These are phyloP conservation scores for Vinca minor DNA, from an alignment of 257 asterid genomes.

Conservation along the genomic window DNA sequence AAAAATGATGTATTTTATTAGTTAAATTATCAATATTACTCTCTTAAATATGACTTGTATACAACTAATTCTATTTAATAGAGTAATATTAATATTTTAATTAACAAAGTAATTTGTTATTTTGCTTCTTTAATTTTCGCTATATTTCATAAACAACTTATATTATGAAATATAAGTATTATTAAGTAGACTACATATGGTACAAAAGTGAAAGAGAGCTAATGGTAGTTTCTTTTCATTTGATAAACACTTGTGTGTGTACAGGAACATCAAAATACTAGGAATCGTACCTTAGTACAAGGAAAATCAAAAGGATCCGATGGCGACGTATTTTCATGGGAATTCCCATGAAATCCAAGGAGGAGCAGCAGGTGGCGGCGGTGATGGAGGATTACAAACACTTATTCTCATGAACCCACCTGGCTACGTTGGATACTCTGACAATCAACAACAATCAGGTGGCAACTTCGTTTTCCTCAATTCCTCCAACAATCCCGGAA, in stretches of 20 bases:
- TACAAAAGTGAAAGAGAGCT: background rate
- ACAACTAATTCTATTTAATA: too few relatives aligned
- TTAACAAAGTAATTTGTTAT: too few relatives aligned
- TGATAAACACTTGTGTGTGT: background rate
- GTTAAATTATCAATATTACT: too few relatives aligned
- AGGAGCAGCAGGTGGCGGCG: too few relatives aligned
- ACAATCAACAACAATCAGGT: slow-evolving; percentile 37
- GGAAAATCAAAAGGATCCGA: too few relatives aligned
- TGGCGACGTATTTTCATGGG: slow-evolving; percentile 86
- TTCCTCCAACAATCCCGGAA: slow-evolving; percentile 36
- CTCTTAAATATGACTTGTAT: too few relatives aligned
- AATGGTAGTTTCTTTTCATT: slow-evolving; percentile 7
- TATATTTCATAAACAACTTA: too few relatives aligned
- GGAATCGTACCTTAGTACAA: too few relatives aligned
- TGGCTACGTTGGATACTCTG: slow-evolving; percentile 72
- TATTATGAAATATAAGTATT: too few relatives aligned
- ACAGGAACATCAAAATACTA: slow-evolving; percentile 9
- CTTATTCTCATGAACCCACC: slow-evolving; percentile 78
- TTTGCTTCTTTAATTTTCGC: too few relatives aligned
- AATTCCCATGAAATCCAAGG: slow-evolving; percentile 74
- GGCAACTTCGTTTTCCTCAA: slow-evolving; percentile 61
- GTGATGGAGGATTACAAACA: slow-evolving; percentile 77
- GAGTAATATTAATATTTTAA: background rate
- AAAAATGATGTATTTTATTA: too few relatives aligned
- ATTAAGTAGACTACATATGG: too few relatives aligned